These are phyloP conservation scores for Sutorius australiensis DNA, from an alignment of 768 basidiomycete species.

Conservation along the genomic window DNA sequence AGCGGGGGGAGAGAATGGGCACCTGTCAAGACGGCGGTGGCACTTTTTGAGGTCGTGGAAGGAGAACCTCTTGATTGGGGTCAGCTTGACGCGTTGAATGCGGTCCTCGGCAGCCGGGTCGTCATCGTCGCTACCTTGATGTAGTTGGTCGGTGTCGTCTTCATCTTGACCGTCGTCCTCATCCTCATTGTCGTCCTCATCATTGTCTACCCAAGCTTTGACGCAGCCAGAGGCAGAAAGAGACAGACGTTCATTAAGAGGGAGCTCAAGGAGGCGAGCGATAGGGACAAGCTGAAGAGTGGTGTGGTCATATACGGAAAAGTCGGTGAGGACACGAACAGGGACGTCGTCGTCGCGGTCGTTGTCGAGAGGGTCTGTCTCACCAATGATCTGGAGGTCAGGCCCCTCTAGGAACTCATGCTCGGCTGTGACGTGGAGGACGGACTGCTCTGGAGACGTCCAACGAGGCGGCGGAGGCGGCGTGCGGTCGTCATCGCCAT, in stretches of 20 bases:
- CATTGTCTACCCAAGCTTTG: constrained; percentile 34
- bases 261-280: constrained; percentile 35
- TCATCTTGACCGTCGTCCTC: constrained; percentile 24
- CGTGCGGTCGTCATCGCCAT: constrained; percentile 16
- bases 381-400: constrained; percentile 42
- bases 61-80: constrained; percentile 44
- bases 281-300: constrained; percentile 40
- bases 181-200: constrained; percentile 25
- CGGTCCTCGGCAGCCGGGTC: constrained; percentile 3
- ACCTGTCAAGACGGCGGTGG: constrained; percentile 43
- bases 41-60: constrained; percentile 38
- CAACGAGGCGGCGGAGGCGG: constrained; percentile 7
- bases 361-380: constrained; percentile 31
- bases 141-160: constrained; percentile 16
- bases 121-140: constrained; percentile 1
- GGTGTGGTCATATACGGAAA: constrained; percentile 45
- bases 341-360: constrained; percentile 42
- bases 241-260: constrained; percentile 13
- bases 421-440: constrained; percentile 21
- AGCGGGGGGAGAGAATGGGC: background rate
- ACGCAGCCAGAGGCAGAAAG: constrained; percentile 41
- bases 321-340: constrained; percentile 52
- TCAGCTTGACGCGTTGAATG: constrained; percentile 36
- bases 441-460: constrained; percentile 5
- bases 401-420: constrained; percentile 39